phyloP scores from a whole-genome alignment of 2,329 filamentous ascomycete genomes.

The Alternaria solani region DNA sequence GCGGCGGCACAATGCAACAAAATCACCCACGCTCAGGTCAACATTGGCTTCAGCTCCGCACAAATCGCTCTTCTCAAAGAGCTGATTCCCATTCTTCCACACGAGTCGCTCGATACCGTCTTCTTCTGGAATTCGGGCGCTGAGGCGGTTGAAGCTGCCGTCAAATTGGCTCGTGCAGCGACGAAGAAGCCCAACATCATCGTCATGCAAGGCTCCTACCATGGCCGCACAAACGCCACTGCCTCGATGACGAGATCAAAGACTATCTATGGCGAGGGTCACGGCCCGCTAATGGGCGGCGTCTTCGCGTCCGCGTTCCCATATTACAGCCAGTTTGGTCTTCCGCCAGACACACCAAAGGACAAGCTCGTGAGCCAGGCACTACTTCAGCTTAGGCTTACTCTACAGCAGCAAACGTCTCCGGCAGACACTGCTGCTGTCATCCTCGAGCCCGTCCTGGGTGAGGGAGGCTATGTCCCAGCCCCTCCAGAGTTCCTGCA shows the following conservation, averaged over 20 bases:
- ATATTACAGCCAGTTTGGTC: slow-evolving; percentile 41
- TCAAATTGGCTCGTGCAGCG: slow-evolving; percentile 39
- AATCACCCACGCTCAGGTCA: slow-evolving; percentile 42
- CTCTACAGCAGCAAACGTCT: slow-evolving; percentile 37
- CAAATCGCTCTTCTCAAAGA: slow-evolving; percentile 40
- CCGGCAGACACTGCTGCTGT: slow-evolving; percentile 41
- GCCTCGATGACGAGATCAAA: slow-evolving; percentile 43
- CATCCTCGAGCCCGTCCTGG: slow-evolving; percentile 40
- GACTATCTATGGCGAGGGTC: slow-evolving; percentile 42
- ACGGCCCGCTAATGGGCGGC: slow-evolving; percentile 41
- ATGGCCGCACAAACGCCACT: slow-evolving; percentile 41
- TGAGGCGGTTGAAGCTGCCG: slow-evolving; percentile 41
- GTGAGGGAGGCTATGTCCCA: slow-evolving; percentile 42
- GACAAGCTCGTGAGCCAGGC: slow-evolving; percentile 36
- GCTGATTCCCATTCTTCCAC: slow-evolving; percentile 39
- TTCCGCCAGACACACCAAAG: slow-evolving; percentile 33
- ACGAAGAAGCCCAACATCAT: slow-evolving; percentile 45
- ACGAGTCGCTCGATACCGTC: slow-evolving; percentile 38
- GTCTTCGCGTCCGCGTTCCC: slow-evolving; percentile 42
- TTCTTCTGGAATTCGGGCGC: slow-evolving; percentile 45
- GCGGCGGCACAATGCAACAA: slow-evolving; percentile 42
- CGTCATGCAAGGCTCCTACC: slow-evolving; percentile 45
- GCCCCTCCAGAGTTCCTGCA: slow-evolving; percentile 42
- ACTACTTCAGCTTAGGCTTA: slow-evolving; percentile 38
- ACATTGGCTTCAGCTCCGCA: slow-evolving; percentile 41